Conservation (phyloP, 768 basidiomycete species). For the Leucosporidium scottii region DNA sequence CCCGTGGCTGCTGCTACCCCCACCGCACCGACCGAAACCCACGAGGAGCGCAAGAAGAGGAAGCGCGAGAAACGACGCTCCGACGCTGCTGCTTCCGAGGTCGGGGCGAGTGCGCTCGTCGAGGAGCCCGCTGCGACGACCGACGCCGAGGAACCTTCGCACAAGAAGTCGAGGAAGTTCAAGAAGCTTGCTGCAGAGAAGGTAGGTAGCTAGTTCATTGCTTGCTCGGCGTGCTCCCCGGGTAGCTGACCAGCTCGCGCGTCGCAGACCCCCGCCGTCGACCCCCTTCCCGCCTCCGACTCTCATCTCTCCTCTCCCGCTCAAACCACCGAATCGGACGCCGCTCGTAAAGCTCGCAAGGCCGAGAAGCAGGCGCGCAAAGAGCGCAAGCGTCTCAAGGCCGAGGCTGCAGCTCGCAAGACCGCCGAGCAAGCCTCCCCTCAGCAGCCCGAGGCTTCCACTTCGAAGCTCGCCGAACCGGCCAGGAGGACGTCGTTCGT, state of each 20-base stretch:
- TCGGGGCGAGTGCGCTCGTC: too few relatives aligned
- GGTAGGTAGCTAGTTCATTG: background rate
- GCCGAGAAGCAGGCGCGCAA: constrained; percentile 42
- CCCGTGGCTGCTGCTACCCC: too few relatives aligned
- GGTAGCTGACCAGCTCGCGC: too few relatives aligned
- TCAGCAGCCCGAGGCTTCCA: too few relatives aligned
- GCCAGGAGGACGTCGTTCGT: background rate
- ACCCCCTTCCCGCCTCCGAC: background rate
- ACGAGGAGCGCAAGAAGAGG: too few relatives aligned
- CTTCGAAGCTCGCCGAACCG: background rate
- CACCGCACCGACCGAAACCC: too few relatives aligned
- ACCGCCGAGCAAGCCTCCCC: background rate
- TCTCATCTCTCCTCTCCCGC: background rate
- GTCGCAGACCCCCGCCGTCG: background rate
- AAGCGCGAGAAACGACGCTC: too few relatives aligned
- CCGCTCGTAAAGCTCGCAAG: background rate
- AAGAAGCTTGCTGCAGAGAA: background rate
- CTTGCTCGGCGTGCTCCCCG: too few relatives aligned
- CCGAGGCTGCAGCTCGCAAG: constrained; percentile 41
- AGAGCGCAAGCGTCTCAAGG: constrained; percentile 57
- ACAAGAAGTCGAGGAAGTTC: background rate
- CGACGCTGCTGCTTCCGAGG: too few relatives aligned
- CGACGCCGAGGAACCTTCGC: background rate
- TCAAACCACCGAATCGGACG: constrained; percentile 52
- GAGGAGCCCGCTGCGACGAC: too few relatives aligned